Base-by-base conservation (phyloP, 2,329 filamentous ascomycete genomes). In the Botrytis galanthina region DNA sequence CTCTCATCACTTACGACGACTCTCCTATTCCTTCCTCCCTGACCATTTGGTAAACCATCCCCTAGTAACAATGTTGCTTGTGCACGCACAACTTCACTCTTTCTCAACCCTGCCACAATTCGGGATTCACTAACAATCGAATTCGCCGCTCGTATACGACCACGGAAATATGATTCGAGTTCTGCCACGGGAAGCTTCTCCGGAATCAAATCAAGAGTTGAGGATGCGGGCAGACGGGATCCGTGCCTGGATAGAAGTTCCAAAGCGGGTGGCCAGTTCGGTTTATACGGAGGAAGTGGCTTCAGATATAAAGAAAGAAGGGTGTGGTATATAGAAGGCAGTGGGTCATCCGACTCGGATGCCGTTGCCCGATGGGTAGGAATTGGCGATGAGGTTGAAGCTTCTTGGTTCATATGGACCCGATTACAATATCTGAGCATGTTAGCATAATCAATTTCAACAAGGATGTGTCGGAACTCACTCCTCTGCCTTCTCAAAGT, bases 401-500 rank as follows among this genome's bases (percentile, higher is more conserved):
- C 80, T 44, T 88, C 87, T 79, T 89, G 86, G 70, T 86, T 82
- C 75, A 92, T 87, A 83, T 97, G 92, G 73, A 95, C 88, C 75
- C 90, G 91, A 83, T 98, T 98, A 85, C 96, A 98, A 83, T 99
- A 93, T 77, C 92, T 93, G 68, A 32, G 70, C 20, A 39, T 51
- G 60, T 81, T 71, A 80, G 77, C 42, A 72, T 48, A 70, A 57
- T n/a, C n/a, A 69, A 32, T 32, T 26, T 46, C 20, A 44, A 67
- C 29, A 10, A 39, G 26, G 22, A 39, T 32, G 62, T 63, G 48
- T 62, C 16, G 29, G 46, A 35, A 86, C 90, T 75, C 84, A 97
- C 91, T 97, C 94, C 87, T 99, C 96, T 46, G 96, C 96, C 83
- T 97, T 98, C 20, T 84, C 85, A 75, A 93, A 95, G 81, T 97